Conservation (phyloP, 805 yeast genomes). For the Cyberlindnera nakhonratchasimensis region DNA sequence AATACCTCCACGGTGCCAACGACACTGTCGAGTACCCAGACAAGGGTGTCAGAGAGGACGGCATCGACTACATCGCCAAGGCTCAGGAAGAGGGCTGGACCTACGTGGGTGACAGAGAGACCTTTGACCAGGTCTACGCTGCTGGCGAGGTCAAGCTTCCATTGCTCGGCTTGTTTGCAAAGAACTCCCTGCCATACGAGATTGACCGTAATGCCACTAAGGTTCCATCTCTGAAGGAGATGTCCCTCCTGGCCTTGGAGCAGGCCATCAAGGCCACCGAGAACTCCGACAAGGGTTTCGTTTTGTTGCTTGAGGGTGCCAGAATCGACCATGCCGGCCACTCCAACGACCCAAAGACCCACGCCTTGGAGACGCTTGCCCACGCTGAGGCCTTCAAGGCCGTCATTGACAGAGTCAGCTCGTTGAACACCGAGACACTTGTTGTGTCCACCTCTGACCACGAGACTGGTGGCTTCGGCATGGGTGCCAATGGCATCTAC, state of each 20-base stretch:
- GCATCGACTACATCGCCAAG: conserved; percentile 58
- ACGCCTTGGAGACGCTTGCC: conserved; percentile 81
- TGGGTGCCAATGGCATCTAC: conserved; percentile 80
- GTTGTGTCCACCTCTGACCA: conserved; percentile 86
- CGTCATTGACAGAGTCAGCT: conserved; percentile 64
- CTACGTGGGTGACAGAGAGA: conserved; percentile 55
- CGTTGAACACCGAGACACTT: conserved; percentile 70
- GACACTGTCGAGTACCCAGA: conserved; percentile 28
- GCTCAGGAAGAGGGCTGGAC: conserved; percentile 62
- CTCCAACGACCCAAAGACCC: conserved; percentile 90
- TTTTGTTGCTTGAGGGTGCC: conserved; percentile 82
- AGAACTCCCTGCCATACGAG: conserved; percentile 75
- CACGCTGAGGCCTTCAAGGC: conserved; percentile 77
- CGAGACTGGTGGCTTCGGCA: conserved; percentile 88
- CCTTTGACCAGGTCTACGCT: conserved; percentile 49
- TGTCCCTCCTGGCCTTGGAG: conserved; percentile 67
- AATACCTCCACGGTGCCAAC: conserved; percentile 63
- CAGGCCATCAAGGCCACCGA: conserved; percentile 64
- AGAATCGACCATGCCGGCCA: conserved; percentile 96
- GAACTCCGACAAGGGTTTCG: conserved; percentile 80
- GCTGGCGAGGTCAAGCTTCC: conserved; percentile 65
- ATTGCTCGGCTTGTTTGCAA: conserved; percentile 67
- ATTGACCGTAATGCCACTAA: conserved; percentile 60
- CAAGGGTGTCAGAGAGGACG: conserved; percentile 65
- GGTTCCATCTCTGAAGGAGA: conserved; percentile 76